Conservation (phyloP, 345 rosid species). For the Camelina neglecta region DNA sequence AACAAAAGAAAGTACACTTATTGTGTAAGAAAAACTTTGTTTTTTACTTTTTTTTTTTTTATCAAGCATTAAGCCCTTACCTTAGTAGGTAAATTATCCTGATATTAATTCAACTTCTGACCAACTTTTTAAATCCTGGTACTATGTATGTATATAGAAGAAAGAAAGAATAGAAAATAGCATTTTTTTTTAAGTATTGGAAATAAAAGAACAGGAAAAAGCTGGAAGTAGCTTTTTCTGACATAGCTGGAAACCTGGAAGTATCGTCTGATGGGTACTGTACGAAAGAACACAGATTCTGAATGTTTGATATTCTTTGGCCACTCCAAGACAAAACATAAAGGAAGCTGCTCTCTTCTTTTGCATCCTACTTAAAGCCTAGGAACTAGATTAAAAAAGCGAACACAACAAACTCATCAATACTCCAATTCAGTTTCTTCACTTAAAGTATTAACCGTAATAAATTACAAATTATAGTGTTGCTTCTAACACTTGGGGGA, state of each 20-base stretch:
- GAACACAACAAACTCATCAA: not conserved
- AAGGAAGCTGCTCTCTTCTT: not conserved
- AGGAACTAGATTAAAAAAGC: not conserved
- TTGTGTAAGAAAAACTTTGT: not conserved
- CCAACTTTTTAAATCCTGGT: not conserved
- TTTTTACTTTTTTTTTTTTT: too few species aligned
- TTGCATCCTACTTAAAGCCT: not conserved
- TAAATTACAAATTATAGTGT: not conserved
- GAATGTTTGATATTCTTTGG: not conserved
- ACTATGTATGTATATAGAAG: not conserved
- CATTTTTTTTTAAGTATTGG: not conserved
- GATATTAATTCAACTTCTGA: not conserved
- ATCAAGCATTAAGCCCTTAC: not conserved
- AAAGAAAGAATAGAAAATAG: not conserved
- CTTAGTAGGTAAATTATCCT: not conserved
- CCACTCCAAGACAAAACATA: constrained; percentile 15
- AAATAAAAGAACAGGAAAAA: not conserved
- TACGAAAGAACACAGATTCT: not conserved
- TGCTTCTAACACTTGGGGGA: not conserved
- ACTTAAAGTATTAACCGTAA: not conserved
- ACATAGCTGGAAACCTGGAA: not conserved
- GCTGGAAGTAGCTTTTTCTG: not conserved
- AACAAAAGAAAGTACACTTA: not conserved
- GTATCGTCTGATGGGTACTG: not conserved
- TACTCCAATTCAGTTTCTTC: not conserved